phyloP scores from a whole-genome alignment of 176 grass and related monocot species.

The Phyllostachys edulis region DNA sequence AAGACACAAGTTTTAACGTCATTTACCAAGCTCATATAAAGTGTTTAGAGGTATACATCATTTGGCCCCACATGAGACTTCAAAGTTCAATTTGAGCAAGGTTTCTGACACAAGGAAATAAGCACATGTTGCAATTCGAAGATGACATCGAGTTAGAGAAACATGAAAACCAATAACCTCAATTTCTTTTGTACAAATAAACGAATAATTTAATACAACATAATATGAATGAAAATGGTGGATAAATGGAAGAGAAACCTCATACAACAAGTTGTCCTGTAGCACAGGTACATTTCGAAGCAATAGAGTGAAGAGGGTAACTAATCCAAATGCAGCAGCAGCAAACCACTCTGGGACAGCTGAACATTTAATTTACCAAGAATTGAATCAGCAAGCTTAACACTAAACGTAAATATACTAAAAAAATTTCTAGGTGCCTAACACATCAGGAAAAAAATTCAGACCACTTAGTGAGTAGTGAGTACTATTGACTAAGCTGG shows the following conservation, averaged over 20 bases:
- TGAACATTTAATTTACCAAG: slow-evolving; percentile 42
- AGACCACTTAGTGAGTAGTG: not conserved
- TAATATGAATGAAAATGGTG: not conserved
- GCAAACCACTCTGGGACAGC: slow-evolving; percentile 93
- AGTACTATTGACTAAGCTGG: not conserved
- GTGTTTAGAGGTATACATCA: not conserved
- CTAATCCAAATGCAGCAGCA: slow-evolving; percentile 82
- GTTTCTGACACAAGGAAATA: not conserved
- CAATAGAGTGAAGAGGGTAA: slow-evolving; percentile 84
- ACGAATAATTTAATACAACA: not conserved
- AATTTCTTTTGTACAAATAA: slow-evolving; percentile 8
- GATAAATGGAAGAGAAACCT: slow-evolving; percentile 73
- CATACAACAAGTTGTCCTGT: slow-evolving; percentile 96
- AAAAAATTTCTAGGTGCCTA: not conserved
- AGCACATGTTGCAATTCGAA: not conserved
- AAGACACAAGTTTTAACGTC: not conserved
- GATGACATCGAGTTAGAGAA: not conserved
- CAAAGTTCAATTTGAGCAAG: not conserved
- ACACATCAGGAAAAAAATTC: slow-evolving; percentile 12
- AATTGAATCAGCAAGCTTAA: slow-evolving; percentile 14
- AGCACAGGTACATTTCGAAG: slow-evolving; percentile 90
- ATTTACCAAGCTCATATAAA: not conserved
- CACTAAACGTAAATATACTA: not conserved
- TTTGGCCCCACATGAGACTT: not conserved
- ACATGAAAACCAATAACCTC: not conserved